Base-by-base conservation (phyloP, 176 grass and related monocot species). In the Cenchrus fungigraminus region DNA sequence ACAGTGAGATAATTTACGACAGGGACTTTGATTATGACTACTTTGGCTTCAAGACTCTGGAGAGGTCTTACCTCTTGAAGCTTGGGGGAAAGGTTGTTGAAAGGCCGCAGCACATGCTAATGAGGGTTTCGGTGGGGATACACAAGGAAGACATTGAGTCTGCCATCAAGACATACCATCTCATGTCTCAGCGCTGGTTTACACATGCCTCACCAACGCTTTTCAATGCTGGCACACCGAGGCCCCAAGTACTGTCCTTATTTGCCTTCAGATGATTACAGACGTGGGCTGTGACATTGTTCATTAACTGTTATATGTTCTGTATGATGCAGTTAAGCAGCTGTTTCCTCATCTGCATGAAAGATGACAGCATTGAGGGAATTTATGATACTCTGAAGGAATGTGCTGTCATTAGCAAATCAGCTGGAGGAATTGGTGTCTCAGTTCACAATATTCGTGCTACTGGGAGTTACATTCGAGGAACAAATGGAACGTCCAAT, bases 1-100 rank as follows among this genome's bases (percentile, higher is more conserved):
- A 98, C 79, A 95, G 96, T 1, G 96, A 98, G 78, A 98, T 98
- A 70, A 98, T 98, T 70, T 98, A 98, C n/a, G 96, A 98, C 20
- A 86, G 96, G 78, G 96, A 98, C 65, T 98, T 98, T 4, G 96
- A 98, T 34, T 98, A 98, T 65, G 96, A 98, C 25, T 98, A 92
- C 79, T 98, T 98, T 68, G 96, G 96, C 34, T 98, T 98, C 84
- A 98, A 98, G 67, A 98, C 96, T 62, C 78, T 98, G 28, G 96
- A 98, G 83, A 93, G 96, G 65, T 98, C 96, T 15, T 98, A 98
- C 74, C 93, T 98, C 59, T 75, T 98, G 81, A 98, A 98, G 67
- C 68, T 95, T 63, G 69, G 40, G 0, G 91, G 93, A 3, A 89
- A 89, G 82, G 93, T 95, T 0, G 88, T 98, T 0, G 96, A 98